Percentiles rank a stretch among this genome's conserved stretches.
phyloP scores from a whole-genome alignment of 257 asterid species.

The Nicotiana undulata region DNA sequence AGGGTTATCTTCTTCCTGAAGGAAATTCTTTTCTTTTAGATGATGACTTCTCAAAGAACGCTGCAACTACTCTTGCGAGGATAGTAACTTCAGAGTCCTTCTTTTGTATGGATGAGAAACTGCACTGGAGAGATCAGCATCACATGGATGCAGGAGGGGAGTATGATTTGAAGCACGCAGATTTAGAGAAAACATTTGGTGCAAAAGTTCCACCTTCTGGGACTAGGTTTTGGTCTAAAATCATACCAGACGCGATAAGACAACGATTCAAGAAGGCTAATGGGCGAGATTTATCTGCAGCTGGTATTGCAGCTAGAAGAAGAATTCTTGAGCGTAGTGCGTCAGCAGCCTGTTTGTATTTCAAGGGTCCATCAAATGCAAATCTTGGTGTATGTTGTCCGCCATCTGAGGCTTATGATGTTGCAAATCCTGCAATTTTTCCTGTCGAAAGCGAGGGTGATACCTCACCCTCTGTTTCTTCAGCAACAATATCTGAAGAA shows the following conservation, averaged over 20 bases:
- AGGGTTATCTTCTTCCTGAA: conserved; percentile 64
- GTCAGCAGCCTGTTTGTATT: conserved; percentile 64
- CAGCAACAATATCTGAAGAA: conserved; percentile 21
- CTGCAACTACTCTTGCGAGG: conserved; percentile 36
- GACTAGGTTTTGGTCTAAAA: conserved; percentile 52
- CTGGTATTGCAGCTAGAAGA: conserved; percentile 54
- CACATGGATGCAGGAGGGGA: conserved; percentile 96
- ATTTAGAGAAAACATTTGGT: conserved; percentile 92
- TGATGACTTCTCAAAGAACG: conserved; percentile 49
- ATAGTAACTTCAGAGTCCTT: conserved; percentile 50
- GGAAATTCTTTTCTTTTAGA: conserved; percentile 33
- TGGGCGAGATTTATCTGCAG: conserved; percentile 49
- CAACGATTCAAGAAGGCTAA: conserved; percentile 59
- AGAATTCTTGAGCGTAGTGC: conserved; percentile 85
- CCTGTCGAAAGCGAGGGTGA: conserved; percentile 19
- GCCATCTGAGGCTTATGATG: conserved; percentile 31
- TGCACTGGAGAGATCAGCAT: conserved; percentile 95
- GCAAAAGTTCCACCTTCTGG: conserved; percentile 49
- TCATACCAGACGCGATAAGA: conserved; percentile 50
- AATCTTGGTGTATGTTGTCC: conserved; percentile 27
- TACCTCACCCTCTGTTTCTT: conserved; percentile 17
- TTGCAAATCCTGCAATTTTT: conserved; percentile 20
- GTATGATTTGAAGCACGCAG: conserved; percentile 92
- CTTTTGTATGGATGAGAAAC: conserved; percentile 60
- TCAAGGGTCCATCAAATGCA: conserved; percentile 29